Base-by-base conservation (phyloP, 768 basidiomycete genomes). In the Termitomyces sp. region DNA sequence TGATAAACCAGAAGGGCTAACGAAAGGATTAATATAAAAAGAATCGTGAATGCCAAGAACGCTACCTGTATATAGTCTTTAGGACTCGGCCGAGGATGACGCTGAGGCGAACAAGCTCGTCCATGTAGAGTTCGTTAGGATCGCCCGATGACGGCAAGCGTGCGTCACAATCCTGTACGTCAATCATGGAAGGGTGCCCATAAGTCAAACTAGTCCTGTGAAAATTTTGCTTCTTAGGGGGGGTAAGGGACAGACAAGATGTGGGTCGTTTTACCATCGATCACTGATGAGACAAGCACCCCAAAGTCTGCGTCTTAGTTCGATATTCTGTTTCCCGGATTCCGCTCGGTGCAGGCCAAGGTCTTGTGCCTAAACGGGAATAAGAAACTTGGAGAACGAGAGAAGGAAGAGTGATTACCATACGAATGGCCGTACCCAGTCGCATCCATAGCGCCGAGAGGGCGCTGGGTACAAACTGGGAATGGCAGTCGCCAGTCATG, bases 161-260 rank as follows among this genome's bases (percentile, higher is more conserved):
- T 4, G 91, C 89, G 70, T 99, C 96, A 69, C 97, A 99, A 69
- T 99, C 97, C 60, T 89, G 85, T 2, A 98, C 84, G 68, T 98
- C 95, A 58, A 99, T 96, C 89, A 96, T 91, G 67, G 86, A 89
- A 3, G 96, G 96, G 60, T 94, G 91, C 0, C 96, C 96, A 62
- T 94, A 92, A 22, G 91, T 86, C 35, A 94, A 75, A 65, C 90
- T 91, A 52, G 86, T 82, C 91, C 91, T 92, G 64, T 16, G 53
- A 44, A 31, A 42, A 51, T 35, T 50, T 44, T n/a, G n/a, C n/a
- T n/a, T n/a, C n/a, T n/a, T n/a, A n/a, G n/a, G n/a, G n/a, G n/a
- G n/a, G n/a, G n/a, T n/a, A n/a, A 58, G 7, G 42, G 20, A 55
- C 49, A 52, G 11, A 52, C 33, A 36, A 41, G 33, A 3, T 56